Conservation (phyloP, 257 asterid species). For the Verbascum thapsus region DNA sequence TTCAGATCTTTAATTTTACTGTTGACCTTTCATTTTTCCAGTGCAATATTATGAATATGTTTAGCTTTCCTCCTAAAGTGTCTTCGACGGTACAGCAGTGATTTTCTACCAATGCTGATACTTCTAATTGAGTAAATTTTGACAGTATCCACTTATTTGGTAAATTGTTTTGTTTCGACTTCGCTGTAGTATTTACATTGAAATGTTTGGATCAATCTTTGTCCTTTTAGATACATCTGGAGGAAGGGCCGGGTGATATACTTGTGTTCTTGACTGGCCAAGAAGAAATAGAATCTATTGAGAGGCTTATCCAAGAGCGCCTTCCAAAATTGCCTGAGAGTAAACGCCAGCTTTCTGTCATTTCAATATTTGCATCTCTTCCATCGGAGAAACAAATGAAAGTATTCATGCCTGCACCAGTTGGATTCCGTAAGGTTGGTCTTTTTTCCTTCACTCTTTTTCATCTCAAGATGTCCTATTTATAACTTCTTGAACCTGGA, state of each 20-base stretch:
- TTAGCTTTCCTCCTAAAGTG: background rate
- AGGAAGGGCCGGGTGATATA: conserved; percentile 87
- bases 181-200: conserved; percentile 15
- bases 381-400: conserved; percentile 97
- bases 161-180: conserved; percentile 20
- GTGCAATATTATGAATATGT: background rate
- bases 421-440: conserved; percentile 90
- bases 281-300: conserved; percentile 95
- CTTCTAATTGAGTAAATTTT: conserved; percentile 12
- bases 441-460: conserved; percentile 19
- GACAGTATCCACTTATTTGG: conserved; percentile 3
- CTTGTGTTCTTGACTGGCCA: conserved; percentile 98
- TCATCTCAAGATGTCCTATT: background rate
- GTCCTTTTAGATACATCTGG: conserved; percentile 75
- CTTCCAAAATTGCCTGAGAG: conserved; percentile 71
- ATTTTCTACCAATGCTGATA: background rate
- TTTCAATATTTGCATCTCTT: conserved; percentile 91
- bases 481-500: conserved; percentile 13
- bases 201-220: conserved; percentile 9
- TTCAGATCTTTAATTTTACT: conserved; percentile 4
- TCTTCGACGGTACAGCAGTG: background rate
- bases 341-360: conserved; percentile 62
- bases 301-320: conserved; percentile 81
- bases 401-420: conserved; percentile 75
- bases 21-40: background rate